Percentiles rank a stretch among this genome's conserved stretches.
Evolutionary conservation across 2,329 filamentous ascomycete species (phyloP).

Genomic region (Pezicula radicicola): DNA sequence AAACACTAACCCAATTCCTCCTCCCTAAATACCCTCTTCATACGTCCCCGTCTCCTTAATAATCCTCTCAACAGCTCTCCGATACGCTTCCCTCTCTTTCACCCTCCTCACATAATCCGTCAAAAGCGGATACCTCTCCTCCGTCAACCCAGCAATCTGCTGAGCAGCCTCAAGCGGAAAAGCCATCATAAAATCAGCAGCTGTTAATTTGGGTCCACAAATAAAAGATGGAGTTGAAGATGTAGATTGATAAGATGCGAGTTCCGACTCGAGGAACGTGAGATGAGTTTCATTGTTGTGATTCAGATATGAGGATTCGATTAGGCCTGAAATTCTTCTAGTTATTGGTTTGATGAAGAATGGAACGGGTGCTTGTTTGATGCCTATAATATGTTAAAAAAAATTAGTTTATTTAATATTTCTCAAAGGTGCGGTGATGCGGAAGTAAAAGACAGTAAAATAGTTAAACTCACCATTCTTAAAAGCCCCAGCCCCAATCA

Average conservation of each 20-base stretch:
- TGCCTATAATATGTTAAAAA: too few species aligned
- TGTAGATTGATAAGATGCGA: not conserved
- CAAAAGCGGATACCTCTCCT: constrained; percentile 38
- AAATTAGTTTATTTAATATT: not conserved
- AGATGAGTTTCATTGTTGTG: not conserved
- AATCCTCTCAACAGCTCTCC: not conserved
- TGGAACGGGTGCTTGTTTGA: constrained; percentile 49
- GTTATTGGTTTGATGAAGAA: constrained; percentile 66
- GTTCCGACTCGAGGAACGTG: not conserved
- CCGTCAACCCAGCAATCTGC: constrained; percentile 25
- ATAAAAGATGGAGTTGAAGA: not conserved
- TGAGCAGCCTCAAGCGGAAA: constrained; percentile 41
- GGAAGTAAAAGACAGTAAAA: too few species aligned
- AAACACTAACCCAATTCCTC: too few species aligned
- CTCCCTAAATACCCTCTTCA: not conserved
- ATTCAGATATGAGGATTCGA: constrained; percentile 27
- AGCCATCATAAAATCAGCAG: constrained; percentile 44
- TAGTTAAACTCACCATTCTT: not conserved
- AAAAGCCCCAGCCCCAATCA: constrained; percentile 19
- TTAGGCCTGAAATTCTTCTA: constrained; percentile 42
- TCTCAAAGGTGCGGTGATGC: not conserved
- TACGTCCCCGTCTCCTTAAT: not conserved
- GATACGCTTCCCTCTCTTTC: constrained; percentile 9
- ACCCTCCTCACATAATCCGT: constrained; percentile 38
- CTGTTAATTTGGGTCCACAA: constrained; percentile 35